Evolutionary conservation across 768 basidiomycete genomes (phyloP), one percentile per base, ranked within the genome.

Genomic region (Suillus bovinus): DNA sequence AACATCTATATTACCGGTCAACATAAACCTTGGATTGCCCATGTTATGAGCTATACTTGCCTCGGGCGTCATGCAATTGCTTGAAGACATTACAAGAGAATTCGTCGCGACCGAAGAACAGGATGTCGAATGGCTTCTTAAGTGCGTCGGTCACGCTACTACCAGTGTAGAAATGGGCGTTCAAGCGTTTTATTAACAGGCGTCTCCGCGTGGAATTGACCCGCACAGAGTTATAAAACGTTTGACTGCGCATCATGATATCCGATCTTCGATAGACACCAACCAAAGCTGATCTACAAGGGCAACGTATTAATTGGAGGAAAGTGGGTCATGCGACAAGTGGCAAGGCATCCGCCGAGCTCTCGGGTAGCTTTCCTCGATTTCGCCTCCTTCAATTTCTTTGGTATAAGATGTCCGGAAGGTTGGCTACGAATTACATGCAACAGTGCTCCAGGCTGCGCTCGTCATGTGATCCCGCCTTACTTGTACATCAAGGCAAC

Each of bases 101-200:
- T 68, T 87, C 84, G 72, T 96, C 94, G 20, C 93, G 89, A 57
- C 95, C 95, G 71, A 93, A 84, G 73, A 93, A 96, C 7, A 97
- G 81, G 46, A 97, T 83, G n/a, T 86, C 83, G 71, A 93, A 89
- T 5, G 78, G 78, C 24, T 77, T 39, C 38, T 27, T 56, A n/a
- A n/a, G n/a, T 29, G 13, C 36, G 24, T 17, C 55, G 29, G 27
- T n/a, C n/a, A n/a, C n/a, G n/a, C n/a, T 17, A n/a, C 24, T 17
- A 20, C 38, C 20, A n/a, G n/a, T n/a, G 38, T 56, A 39, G 38
- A 56, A 56, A 39, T 27, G 38, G 27, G 38, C 55, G 17, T 27
- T 56, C 27, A 27, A 56, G 24, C 27, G 39, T 5, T 38, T 39
- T 39, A 10, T 56, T 29, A 39, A 14, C 38, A 7, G 10, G 24